Percentiles rank a stretch among this genome's conserved stretches.
Conservation (phyloP, 345 rosid species). For the Gossypium raimondii region DNA sequence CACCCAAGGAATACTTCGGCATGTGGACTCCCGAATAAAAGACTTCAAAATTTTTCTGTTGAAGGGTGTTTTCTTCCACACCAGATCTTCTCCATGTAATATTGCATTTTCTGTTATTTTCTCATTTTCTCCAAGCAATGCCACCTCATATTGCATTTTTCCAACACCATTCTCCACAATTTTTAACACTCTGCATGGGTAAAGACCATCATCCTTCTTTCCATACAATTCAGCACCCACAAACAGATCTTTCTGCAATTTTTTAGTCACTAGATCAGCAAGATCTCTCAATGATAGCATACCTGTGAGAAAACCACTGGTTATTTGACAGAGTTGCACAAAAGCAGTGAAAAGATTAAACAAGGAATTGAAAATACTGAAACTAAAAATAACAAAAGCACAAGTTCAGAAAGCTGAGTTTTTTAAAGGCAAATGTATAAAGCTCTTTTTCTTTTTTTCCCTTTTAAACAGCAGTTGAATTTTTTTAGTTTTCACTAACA, state of each 20-base stretch:
- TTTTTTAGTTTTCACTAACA: neutral
- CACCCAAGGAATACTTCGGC: slow-evolving; percentile 82
- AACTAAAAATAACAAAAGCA: neutral
- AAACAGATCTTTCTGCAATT: slow-evolving; percentile 52
- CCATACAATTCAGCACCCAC: slow-evolving; percentile 70
- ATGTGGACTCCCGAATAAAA: slow-evolving; percentile 88
- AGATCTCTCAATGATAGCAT: slow-evolving; percentile 85
- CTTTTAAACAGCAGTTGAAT: neutral
- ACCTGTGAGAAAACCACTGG: slow-evolving; percentile 44
- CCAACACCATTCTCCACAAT: slow-evolving; percentile 35
- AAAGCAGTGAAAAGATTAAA: neutral
- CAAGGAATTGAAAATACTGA: neutral
- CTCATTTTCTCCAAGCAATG: slow-evolving; percentile 62
- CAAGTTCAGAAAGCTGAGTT: neutral
- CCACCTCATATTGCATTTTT: slow-evolving; percentile 53
- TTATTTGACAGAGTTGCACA: neutral
- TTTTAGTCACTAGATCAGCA: slow-evolving; percentile 53
- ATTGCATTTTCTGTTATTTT: slow-evolving; percentile 42
- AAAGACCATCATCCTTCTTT: slow-evolving; percentile 44
- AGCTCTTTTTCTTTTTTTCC: neutral
- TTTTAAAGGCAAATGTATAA: neutral
- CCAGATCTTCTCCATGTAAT: slow-evolving; percentile 55
- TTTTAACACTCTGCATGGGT: slow-evolving; percentile 63
- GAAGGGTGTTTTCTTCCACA: slow-evolving; percentile 62
- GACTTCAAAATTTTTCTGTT: slow-evolving; percentile 81